Conservation (phyloP, 495 filamentous ascomycete genomes). For the Daldinia vernicosa region DNA sequence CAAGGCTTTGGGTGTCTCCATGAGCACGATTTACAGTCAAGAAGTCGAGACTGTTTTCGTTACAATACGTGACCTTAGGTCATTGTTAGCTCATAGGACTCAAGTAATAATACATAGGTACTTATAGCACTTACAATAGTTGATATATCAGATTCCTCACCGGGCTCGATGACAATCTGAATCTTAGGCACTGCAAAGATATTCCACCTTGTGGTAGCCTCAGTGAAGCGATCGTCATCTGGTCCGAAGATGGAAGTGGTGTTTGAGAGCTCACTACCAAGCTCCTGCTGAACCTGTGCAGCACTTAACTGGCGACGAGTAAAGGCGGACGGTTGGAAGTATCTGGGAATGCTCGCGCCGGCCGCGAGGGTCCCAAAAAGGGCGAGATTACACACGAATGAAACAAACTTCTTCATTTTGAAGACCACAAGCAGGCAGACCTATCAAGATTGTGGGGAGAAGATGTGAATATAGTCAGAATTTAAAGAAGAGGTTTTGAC, state of each 20-base stretch:
- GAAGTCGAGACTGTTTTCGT: not conserved
- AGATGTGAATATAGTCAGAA: not conserved
- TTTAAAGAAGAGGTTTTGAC: not conserved
- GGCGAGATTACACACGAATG: not conserved
- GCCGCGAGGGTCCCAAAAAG: not conserved
- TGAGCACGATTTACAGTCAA: not conserved
- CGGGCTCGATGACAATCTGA: slow-evolving; percentile 20
- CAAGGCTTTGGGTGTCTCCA: slow-evolving; percentile 7
- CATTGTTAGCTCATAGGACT: not conserved
- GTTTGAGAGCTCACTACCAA: slow-evolving; percentile 2
- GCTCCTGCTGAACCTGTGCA: slow-evolving; percentile 1
- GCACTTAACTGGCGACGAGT: not conserved
- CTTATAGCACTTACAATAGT: not conserved
- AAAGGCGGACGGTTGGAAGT: not conserved
- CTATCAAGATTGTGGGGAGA: not conserved
- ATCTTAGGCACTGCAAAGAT: slow-evolving; percentile 2
- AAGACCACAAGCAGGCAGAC: not conserved
- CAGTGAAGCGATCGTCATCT: not conserved
- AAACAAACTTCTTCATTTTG: not conserved
- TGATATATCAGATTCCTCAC: not conserved
- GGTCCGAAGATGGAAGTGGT: slow-evolving; percentile 16
- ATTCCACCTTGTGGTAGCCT: slow-evolving; percentile 20
- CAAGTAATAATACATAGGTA: too few species aligned
- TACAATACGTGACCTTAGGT: not conserved
- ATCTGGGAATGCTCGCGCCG: not conserved